Conservation (phyloP, 352 stramenopile species). For the Pythium chondricola region DNA sequence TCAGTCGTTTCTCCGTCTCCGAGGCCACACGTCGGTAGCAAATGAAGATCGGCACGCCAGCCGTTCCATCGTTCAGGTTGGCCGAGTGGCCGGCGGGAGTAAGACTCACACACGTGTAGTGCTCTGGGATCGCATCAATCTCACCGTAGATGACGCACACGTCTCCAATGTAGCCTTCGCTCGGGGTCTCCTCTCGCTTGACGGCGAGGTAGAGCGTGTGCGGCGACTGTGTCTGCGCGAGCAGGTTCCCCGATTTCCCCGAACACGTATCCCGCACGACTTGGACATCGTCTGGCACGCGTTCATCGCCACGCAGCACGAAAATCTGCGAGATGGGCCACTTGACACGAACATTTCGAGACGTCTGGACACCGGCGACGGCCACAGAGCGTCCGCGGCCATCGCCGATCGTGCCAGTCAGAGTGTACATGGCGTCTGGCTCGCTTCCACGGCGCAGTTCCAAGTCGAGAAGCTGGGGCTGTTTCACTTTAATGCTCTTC, state of each 20-base stretch:
- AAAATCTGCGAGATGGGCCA: conserved; percentile 74
- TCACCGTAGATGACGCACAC: conserved; percentile 83
- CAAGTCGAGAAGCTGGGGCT: conserved; percentile 70
- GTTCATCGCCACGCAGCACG: conserved; percentile 66
- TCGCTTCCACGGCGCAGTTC: conserved; percentile 36
- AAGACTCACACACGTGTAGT: conserved; percentile 63
- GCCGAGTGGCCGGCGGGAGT: conserved; percentile 66
- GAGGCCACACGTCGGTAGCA: conserved; percentile 52
- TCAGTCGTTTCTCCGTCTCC: conserved; percentile 43
- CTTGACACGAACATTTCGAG: conserved; percentile 50
- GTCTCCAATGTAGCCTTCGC: conserved; percentile 50
- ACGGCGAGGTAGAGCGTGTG: conserved; percentile 72
- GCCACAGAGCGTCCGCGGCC: conserved; percentile 41
- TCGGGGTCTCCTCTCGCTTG: conserved; percentile 48
- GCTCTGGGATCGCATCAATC: conserved; percentile 75
- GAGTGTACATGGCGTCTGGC: conserved; percentile 23
- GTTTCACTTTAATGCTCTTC: conserved; percentile 62
- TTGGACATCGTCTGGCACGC: conserved; percentile 60
- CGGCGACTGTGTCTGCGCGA: conserved; percentile 67
- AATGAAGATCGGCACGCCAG: conserved; percentile 76
- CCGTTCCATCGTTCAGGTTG: conserved; percentile 79
- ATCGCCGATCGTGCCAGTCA: conserved; percentile 73
- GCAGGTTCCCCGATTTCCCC: conserved; percentile 57
- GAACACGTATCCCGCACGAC: conserved; percentile 68
- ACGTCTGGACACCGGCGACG: conserved; percentile 58